Conservation (phyloP, 2,329 filamentous ascomycete genomes). For the Paraphoma sp. region DNA sequence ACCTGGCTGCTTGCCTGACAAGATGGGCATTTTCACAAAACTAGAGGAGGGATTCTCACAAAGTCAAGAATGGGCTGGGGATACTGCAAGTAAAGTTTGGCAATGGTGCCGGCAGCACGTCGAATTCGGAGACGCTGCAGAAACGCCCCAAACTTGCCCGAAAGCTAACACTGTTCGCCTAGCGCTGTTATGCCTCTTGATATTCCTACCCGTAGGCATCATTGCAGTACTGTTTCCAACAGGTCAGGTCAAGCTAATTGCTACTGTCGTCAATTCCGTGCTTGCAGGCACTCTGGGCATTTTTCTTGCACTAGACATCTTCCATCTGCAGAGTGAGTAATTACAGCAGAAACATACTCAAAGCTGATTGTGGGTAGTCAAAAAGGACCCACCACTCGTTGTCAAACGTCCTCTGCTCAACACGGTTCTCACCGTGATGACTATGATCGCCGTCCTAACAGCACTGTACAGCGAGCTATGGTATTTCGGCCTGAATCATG, state of each 20-base stretch:
- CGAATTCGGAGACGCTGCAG: background rate
- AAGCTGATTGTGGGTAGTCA: too few species aligned
- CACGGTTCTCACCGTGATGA: constrained; percentile 1
- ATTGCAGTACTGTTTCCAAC: background rate
- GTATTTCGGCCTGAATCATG: constrained; percentile 7
- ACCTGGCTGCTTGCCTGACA: too few species aligned
- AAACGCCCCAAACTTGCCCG: background rate
- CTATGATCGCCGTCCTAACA: constrained; percentile 7
- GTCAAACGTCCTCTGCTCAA: background rate
- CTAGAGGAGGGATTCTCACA: too few species aligned
- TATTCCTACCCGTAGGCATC: background rate
- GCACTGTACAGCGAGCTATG: constrained; percentile 6
- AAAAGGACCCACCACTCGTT: background rate
- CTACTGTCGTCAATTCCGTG: background rate
- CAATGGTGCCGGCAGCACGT: too few species aligned
- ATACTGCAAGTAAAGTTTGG: too few species aligned
- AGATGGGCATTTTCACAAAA: too few species aligned
- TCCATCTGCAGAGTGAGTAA: background rate
- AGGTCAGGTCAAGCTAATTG: background rate
- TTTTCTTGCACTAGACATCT: background rate
- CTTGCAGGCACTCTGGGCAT: background rate
- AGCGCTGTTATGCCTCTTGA: background rate
- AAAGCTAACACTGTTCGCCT: background rate
- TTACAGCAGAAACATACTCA: too few species aligned
- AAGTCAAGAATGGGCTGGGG: too few species aligned